These are phyloP conservation scores for Coemansia sp. DNA, from an alignment of 192 early-diverging fungal genomes.

Conservation along the genomic window DNA sequence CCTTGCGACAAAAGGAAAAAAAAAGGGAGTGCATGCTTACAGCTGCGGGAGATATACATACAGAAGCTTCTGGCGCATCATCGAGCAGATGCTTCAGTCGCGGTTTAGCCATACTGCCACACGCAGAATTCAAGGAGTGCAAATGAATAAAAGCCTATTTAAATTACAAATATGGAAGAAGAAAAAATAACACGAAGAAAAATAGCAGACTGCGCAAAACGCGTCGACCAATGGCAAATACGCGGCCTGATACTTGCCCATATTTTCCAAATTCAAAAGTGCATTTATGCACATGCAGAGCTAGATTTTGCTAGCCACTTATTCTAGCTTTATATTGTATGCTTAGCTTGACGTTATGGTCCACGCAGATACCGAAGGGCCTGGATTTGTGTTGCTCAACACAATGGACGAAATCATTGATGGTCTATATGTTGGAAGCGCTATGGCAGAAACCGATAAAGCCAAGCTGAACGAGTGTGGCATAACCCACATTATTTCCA, in stretches of 20 bases:
- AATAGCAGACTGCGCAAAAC: background rate
- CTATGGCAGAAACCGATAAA: conserved; percentile 49
- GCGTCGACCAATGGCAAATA: no score
- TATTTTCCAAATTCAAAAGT: no score
- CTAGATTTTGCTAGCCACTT: no score
- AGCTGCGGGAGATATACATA: no score
- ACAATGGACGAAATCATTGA: conserved; percentile 46
- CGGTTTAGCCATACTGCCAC: conserved; percentile 22
- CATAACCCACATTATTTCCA: conserved; percentile 49
- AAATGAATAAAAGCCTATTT: background rate
- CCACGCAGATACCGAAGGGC: conserved; percentile 26
- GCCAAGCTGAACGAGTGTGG: conserved; percentile 24
- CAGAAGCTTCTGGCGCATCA: conserved; percentile 3
- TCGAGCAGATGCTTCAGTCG: conserved; percentile 34
- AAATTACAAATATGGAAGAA: background rate
- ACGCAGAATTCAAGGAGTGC: background rate
- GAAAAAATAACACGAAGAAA: conserved; percentile 1
- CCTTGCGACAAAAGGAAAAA: no score
- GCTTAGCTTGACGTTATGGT: background rate
- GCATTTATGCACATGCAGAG: no score
- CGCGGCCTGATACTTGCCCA: no score
- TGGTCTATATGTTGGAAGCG: conserved; percentile 53
- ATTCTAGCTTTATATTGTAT: no score
- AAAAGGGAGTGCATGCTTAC: no score
- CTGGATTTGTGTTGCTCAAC: conserved; percentile 45